Base-by-base conservation (phyloP, 768 basidiomycete species). In the Gloeopeniophorella convolvens region DNA sequence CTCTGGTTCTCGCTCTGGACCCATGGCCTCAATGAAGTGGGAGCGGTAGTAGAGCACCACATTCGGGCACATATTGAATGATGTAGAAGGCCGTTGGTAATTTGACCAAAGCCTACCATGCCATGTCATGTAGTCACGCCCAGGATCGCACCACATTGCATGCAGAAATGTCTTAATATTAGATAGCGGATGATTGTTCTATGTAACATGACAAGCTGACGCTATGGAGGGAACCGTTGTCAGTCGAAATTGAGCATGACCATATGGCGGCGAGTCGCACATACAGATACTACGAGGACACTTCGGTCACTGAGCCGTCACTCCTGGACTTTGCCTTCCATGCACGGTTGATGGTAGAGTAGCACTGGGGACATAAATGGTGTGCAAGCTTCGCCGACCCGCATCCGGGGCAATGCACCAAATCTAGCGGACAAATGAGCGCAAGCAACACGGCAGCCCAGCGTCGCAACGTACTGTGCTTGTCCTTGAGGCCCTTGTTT, bases 401-500 rank as follows among this genome's bases (percentile, higher is more conserved):
- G 59, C 94, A 97, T 21, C 79, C 87, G n/a, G 89, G 82, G 62
- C 94, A 98, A 57, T 83, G 79, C 52, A 89, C 88, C 57, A 98
- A 80, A 64, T 94, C 94, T 98, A 20, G 7, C 51, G 21, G 45
- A 4, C 30, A 24, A 21, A 11, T 31, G 21, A 43, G 1, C 27
- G 18, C 30, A 26, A 40, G 36, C 45, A 21, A 41, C 33, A 32
- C 15, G 18, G 9, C n/a, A n/a, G 7, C 15, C 16, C 31, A 31
- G 33, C 9, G 32, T 35, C 0, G 27, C 12, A 3, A 68, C 81
- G 54, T 61, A 92, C 95, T 92, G 53, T 82, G 82, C 66, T 91
- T 94, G 68, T 97, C 93, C 66, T 93, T 90, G 60, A 96, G 70
- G 1, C 93, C 92, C 67, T 98, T 98, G 68, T 93, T 92, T 13